Percentiles rank a stretch among this genome's conserved stretches.
Evolutionary conservation across 2,329 filamentous ascomycete genomes (phyloP).

Genomic region (Escovopsis sp.): DNA sequence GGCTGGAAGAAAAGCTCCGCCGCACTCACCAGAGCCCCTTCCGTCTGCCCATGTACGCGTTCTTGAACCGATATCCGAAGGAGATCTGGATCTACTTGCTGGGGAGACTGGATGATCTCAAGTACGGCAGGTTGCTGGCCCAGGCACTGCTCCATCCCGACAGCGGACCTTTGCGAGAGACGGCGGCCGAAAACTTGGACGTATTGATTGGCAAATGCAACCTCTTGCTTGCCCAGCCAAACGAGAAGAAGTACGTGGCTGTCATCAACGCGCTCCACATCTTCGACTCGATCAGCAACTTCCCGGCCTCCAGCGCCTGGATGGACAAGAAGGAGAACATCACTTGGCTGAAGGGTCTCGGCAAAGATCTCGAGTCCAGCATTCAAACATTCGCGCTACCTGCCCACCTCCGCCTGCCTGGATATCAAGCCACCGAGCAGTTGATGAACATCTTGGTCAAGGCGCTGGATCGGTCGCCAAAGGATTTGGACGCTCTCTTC

Average conservation of each 20-base stretch:
- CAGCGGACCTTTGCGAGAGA: constrained; percentile 59
- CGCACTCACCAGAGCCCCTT: constrained; percentile 87
- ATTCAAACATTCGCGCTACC: constrained; percentile 56
- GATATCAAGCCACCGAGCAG: constrained; percentile 79
- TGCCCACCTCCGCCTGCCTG: constrained; percentile 60
- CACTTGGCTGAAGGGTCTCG: constrained; percentile 46
- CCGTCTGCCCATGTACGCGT: constrained; percentile 76
- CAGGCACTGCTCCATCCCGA: constrained; percentile 67
- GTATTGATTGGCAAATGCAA: constrained; percentile 53
- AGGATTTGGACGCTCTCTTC: constrained; percentile 72
- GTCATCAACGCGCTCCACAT: constrained; percentile 81
- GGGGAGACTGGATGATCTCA: constrained; percentile 66
- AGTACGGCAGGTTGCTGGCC: constrained; percentile 79
- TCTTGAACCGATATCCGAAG: constrained; percentile 81
- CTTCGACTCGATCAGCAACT: constrained; percentile 61
- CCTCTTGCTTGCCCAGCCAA: constrained; percentile 47
- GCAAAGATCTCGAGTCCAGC: constrained; percentile 64
- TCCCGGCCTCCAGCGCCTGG: constrained; percentile 48
- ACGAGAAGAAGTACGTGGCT: constrained; percentile 52
- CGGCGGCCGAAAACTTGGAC: constrained; percentile 58
- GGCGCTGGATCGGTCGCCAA: constrained; percentile 58
- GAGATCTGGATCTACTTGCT: constrained; percentile 73
- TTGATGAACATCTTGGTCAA: constrained; percentile 73
- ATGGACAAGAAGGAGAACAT: constrained; percentile 50
- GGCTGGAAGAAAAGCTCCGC: constrained; percentile 70